These are phyloP conservation scores for Aspergillus unguis DNA, from an alignment of 2,329 filamentous ascomycete species.

Conservation along the genomic window DNA sequence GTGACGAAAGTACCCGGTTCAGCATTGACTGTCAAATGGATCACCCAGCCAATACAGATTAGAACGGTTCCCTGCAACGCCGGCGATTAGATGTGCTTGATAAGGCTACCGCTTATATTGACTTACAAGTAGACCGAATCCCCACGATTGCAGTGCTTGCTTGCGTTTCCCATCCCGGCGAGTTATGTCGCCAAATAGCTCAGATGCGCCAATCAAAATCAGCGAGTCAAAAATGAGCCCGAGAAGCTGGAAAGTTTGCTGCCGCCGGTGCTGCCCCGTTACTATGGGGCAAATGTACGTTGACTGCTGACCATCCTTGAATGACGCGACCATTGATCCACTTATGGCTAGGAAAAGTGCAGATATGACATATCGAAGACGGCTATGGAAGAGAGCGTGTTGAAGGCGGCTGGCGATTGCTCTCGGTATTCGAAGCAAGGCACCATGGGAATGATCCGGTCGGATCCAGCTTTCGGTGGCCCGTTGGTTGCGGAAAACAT, in stretches of 20 bases:
- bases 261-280: conserved; percentile 29
- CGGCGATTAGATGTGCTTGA: background rate
- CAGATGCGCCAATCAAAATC: conserved; percentile 36
- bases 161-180: conserved; percentile 24
- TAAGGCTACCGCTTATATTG: background rate
- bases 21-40: conserved; percentile 34
- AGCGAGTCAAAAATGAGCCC: conserved; percentile 41
- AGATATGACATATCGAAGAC: conserved; percentile 38
- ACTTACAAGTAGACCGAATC: conserved; percentile 31
- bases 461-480: conserved; percentile 19
- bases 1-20: conserved; percentile 39
- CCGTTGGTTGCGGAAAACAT: conserved; percentile 36
- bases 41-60: conserved; percentile 34
- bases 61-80: conserved; percentile 32
- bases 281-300: conserved; percentile 50
- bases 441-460: conserved; percentile 19
- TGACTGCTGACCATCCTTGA: conserved; percentile 38
- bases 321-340: conserved; percentile 35
- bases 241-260: conserved; percentile 39
- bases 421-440: conserved; percentile 16
- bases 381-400: conserved; percentile 30
- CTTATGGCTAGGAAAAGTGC: conserved; percentile 38
- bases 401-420: conserved; percentile 32
- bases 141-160: conserved; percentile 26
- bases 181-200: conserved; percentile 24